Base-by-base conservation (phyloP, 78 protist species). In the Dictyostelium intermedium region DNA sequence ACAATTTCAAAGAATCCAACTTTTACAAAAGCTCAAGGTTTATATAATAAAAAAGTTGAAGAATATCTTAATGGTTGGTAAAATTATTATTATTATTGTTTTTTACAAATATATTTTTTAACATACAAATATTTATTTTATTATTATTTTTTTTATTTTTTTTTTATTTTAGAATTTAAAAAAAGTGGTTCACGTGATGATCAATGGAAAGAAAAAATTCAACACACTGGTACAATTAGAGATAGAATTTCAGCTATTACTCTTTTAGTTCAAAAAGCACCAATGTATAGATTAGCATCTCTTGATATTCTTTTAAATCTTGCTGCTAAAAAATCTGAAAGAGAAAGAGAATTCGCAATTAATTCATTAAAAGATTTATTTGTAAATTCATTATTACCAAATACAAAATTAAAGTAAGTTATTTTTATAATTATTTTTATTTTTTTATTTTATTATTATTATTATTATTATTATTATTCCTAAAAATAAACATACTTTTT, bases 321-420 rank as follows among this genome's bases (percentile, higher is more conserved):
- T 34, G 86, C 83, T n/a, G 72, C 69, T 20, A 96, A 92, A 91
- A 91, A 86, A 74, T 63, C 80, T 47, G 73, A 79, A 30, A 91
- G 97, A 73, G 96, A 92, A 45, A 81, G 95, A 74, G 86, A 91
- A 30, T 50, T 91, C 4, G 87, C 97, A 0, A 27, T 91, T 10
- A 83, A 84, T 9, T 10, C 95, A 30, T 76, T 95, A 14, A 82
- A 82, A 53, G 97, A 95, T 69, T 61, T 91, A 25, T 95, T 87
- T 69, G 25, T 83, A 50, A 47, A n/a, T 30, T 25, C 84, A 20
- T 73, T 95, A 61, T 74, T 95, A n/a, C 92, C 92, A 69, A 34
- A 84, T 32, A 63, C 63, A 5, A 92, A 89, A 69, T 80, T 89
- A 80, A 89, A 89, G 95, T 85, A 69, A 81, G 87, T 87, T 4